phyloP scores from a whole-genome alignment of 2,329 filamentous ascomycete species.

The Aspergillus puulaauensis region DNA sequence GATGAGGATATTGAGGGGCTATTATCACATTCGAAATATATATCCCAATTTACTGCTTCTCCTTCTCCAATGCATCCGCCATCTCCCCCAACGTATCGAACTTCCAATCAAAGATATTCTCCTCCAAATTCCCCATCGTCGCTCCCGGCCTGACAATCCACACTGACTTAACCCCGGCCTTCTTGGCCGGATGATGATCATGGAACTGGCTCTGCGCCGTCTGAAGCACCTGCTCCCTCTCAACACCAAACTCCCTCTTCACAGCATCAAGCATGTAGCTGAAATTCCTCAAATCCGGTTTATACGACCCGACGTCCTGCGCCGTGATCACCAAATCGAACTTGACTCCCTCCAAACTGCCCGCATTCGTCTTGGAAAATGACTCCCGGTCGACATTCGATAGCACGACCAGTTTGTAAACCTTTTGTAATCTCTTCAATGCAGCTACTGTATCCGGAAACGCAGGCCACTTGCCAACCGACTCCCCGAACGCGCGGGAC shows the following conservation, averaged over 20 bases:
- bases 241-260: constrained; percentile 55
- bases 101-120: constrained; percentile 54
- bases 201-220: constrained; percentile 67
- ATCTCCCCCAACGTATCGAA: constrained; percentile 61
- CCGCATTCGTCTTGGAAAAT: constrained; percentile 48
- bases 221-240: constrained; percentile 61
- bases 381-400: constrained; percentile 58
- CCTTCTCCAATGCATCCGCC: constrained; percentile 48
- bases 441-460: constrained; percentile 59
- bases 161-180: constrained; percentile 59
- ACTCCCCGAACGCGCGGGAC: constrained; percentile 48
- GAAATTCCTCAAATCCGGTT: constrained; percentile 66
- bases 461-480: constrained; percentile 53
- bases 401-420: constrained; percentile 57
- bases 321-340: constrained; percentile 70
- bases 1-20: too few relatives aligned
- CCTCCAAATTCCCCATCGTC: constrained; percentile 38
- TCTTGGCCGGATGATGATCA: constrained; percentile 66
- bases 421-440: constrained; percentile 47
- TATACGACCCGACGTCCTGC: constrained; percentile 70
- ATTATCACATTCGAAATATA: too few relatives aligned
- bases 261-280: constrained; percentile 60
- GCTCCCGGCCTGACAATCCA: constrained; percentile 60
- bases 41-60: too few relatives aligned
- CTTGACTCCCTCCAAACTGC: constrained; percentile 49